A percentile compares a stretch with the other conserved stretches of the same genome.
phyloP scores from a whole-genome alignment of 129 eudicot genomes.

The Cynara cardunculus region DNA sequence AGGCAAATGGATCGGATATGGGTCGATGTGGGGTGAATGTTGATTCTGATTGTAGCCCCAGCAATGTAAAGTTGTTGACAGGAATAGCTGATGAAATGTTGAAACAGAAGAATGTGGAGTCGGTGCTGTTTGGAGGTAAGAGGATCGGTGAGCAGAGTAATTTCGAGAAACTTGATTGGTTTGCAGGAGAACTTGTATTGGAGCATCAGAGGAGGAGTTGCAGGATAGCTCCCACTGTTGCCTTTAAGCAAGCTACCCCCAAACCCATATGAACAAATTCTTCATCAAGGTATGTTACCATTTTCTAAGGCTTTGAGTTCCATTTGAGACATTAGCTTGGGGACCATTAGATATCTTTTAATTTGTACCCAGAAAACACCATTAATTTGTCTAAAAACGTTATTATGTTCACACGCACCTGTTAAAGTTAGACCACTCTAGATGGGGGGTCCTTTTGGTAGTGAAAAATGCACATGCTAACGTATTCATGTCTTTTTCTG shows the following conservation, averaged over 20 bases:
- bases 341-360: not conserved
- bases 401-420: not conserved
- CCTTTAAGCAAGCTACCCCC: conserved; percentile 68
- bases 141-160: conserved; percentile 71
- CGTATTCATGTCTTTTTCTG: conserved; percentile 16
- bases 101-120: conserved; percentile 86
- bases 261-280: conserved; percentile 22
- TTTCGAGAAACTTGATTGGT: conserved; percentile 87
- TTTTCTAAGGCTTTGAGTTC: too few relatives aligned
- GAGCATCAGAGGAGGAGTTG: conserved; percentile 98
- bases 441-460: not conserved
- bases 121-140: conserved; percentile 81
- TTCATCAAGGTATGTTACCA: conserved; percentile 1
- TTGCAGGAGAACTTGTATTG: conserved; percentile 81
- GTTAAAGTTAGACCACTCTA: not conserved
- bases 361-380: not conserved
- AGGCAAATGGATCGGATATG: conserved; percentile 78
- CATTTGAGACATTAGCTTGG: too few relatives aligned
- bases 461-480: not conserved
- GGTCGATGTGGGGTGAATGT: conserved; percentile 62
- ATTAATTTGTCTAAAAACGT: not conserved
- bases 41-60: conserved; percentile 66
- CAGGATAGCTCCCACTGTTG: conserved; percentile 98
- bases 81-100: conserved; percentile 89
- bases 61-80: conserved; percentile 56